phyloP scores from a whole-genome alignment of 78 protist genomes.

The Monocercomonoides exilis region DNA sequence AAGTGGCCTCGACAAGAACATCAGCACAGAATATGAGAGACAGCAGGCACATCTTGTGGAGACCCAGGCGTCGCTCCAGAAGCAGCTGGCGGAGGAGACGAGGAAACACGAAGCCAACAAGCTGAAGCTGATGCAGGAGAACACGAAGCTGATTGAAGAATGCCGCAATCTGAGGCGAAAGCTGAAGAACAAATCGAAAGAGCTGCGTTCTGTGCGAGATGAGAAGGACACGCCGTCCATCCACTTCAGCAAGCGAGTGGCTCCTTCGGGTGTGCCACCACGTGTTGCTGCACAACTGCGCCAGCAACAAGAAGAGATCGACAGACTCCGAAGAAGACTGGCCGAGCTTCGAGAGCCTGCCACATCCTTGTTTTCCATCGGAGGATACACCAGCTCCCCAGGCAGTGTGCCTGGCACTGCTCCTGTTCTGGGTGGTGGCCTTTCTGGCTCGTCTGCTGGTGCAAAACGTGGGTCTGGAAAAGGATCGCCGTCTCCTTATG shows the following conservation, averaged over 20 bases:
- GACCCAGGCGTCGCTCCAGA: not conserved
- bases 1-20: not conserved
- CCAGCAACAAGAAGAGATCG: not conserved
- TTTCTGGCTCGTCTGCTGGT: too few species aligned
- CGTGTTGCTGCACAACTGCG: not conserved
- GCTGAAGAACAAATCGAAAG: not conserved
- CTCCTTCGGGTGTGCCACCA: not conserved
- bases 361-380: too few species aligned
- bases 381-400: too few species aligned
- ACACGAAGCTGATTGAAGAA: not conserved
- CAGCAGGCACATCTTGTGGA: not conserved
- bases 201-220: not conserved
- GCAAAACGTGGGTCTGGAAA: too few species aligned
- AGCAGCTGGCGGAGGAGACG: not conserved
- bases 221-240: not conserved
- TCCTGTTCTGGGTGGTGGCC: too few species aligned
- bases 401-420: too few species aligned
- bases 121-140: slow-evolving; percentile 1
- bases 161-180: not conserved
- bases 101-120: not conserved
- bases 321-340: not conserved
- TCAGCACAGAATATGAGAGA: not conserved
- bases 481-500: too few species aligned
- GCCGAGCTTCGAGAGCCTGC: not conserved
- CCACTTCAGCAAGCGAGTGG: not conserved